Evolutionary conservation across 2,329 filamentous ascomycete species (phyloP).

Genomic region (Sarocladium brachiariae): DNA sequence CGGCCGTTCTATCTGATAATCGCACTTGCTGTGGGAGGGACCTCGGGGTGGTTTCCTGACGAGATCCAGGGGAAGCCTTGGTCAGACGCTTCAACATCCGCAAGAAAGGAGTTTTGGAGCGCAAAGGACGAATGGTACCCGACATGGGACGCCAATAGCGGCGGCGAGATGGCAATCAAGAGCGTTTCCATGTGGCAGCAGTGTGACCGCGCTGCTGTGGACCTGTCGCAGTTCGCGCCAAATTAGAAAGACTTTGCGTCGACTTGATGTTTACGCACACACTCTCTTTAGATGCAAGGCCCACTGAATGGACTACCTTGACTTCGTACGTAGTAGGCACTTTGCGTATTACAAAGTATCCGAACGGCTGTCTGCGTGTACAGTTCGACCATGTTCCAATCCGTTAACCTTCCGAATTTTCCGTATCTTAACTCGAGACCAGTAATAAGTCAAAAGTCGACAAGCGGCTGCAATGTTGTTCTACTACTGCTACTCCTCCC

Average conservation of each 20-base stretch:
- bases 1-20: conserved; percentile 45
- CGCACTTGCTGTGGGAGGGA: conserved; percentile 43
- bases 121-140: conserved; percentile 34
- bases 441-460: no score
- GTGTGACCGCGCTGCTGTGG: background rate
- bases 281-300: no score
- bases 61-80: conserved; percentile 38
- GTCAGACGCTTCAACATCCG: conserved; percentile 33
- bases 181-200: conserved; percentile 40
- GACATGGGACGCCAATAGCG: conserved; percentile 36
- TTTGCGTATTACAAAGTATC: no score
- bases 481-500: no score
- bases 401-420: no score
- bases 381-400: no score
- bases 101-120: conserved; percentile 35
- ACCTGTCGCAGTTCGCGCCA: background rate
- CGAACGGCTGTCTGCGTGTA: no score
- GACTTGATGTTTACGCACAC: no score
- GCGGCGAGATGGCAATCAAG: conserved; percentile 38
- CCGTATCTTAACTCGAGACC: no score
- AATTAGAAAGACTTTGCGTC: background rate
- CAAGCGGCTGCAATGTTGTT: no score
- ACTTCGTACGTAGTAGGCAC: no score
- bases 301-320: no score
- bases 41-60: conserved; percentile 35